Evolutionary conservation across 2,329 filamentous ascomycete species (phyloP).

Genomic region (Cladophialophora immunda): DNA sequence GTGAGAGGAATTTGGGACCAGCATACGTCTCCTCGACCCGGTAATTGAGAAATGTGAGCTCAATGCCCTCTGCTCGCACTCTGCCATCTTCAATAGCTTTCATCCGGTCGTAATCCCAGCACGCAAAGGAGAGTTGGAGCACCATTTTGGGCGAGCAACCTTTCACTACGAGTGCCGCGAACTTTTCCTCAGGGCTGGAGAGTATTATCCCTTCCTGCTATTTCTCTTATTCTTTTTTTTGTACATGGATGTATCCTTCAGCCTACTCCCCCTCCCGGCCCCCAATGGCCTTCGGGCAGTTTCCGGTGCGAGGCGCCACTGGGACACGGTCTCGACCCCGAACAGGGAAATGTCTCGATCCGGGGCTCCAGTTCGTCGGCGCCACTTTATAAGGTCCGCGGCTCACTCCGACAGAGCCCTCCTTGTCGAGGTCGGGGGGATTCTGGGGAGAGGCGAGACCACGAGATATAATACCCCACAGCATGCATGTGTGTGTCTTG

Average conservation of each 20-base stretch:
- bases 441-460: conserved; percentile 9
- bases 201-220: neutral
- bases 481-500: conserved; percentile 6
- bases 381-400: conserved; percentile 4
- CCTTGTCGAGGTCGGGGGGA: conserved; percentile 7
- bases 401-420: neutral
- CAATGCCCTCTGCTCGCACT: conserved; percentile 43
- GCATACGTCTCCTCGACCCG: conserved; percentile 27
- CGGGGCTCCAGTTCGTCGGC: neutral
- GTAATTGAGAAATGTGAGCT: conserved; percentile 45
- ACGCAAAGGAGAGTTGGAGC: conserved; percentile 42
- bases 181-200: neutral
- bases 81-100: conserved; percentile 42
- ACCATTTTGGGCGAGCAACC: conserved; percentile 14
- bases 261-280: neutral
- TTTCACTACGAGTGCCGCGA: neutral
- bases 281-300: neutral
- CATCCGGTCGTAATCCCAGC: conserved; percentile 44
- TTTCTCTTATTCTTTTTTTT: neutral
- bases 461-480: conserved; percentile 21
- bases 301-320: neutral
- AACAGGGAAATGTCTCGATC: neutral
- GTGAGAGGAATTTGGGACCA: neutral
- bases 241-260: neutral
- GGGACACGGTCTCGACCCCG: neutral